These are phyloP conservation scores for Carex cristatella DNA, from an alignment of 176 grass and related monocot species.

Conservation along the genomic window DNA sequence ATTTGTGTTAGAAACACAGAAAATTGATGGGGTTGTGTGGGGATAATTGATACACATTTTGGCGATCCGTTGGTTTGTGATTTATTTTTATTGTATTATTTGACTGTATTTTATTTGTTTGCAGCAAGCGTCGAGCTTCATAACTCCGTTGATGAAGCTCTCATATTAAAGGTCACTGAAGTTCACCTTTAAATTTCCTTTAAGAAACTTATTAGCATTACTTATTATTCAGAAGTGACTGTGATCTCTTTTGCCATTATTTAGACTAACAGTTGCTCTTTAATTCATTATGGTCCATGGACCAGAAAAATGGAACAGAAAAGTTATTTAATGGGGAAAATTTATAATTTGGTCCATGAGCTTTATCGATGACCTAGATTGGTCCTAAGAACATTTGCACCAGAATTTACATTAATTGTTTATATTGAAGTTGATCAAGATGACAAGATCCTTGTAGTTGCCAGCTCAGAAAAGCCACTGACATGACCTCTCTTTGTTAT, in stretches of 20 bases:
- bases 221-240: neutral
- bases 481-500: neutral
- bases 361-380: neutral
- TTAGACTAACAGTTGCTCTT: neutral
- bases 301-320: neutral
- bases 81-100: constrained; percentile 1
- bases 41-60: constrained; percentile 8
- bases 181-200: constrained; percentile 2
- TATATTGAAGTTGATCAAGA: neutral
- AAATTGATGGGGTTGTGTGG: neutral
- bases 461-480: neutral
- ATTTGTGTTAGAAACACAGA: neutral
- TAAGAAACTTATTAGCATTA: neutral
- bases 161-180: constrained; percentile 60
- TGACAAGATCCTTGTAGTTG: neutral
- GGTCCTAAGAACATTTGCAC: neutral
- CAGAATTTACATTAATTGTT: neutral
- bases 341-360: neutral
- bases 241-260: neutral
- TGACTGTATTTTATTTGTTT: constrained; percentile 19
- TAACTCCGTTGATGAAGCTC: constrained; percentile 65
- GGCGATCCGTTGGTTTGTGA: neutral
- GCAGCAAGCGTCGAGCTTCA: constrained; percentile 49
- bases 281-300: neutral
- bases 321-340: neutral